phyloP scores from a whole-genome alignment of 2,329 filamentous ascomycete genomes.

The Capronia coronata region DNA sequence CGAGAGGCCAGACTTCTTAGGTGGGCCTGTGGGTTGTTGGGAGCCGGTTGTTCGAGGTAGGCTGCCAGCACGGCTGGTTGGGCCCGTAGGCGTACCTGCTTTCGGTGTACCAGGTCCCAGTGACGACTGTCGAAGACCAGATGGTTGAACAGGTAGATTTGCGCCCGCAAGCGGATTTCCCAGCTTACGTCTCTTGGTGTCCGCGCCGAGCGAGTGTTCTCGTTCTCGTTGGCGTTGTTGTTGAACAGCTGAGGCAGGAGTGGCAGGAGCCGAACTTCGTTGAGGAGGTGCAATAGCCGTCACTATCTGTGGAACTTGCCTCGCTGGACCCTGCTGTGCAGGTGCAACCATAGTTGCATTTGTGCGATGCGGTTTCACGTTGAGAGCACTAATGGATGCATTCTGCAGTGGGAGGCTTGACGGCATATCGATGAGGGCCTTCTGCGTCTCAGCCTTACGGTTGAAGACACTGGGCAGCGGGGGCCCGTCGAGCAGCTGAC shows the following conservation, averaged over 20 bases:
- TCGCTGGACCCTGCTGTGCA: conserved; percentile 31
- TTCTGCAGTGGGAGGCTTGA: conserved; percentile 48
- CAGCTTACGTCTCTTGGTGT: conserved; percentile 55
- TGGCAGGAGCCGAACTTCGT: conserved; percentile 42
- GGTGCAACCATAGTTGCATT: conserved; percentile 40
- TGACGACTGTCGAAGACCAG: conserved; percentile 54
- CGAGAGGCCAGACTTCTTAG: conserved; percentile 50
- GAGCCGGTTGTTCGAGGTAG: conserved; percentile 41
- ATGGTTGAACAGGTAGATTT: conserved; percentile 48
- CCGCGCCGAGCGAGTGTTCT: conserved; percentile 51
- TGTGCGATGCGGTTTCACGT: conserved; percentile 47
- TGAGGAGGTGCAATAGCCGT: conserved; percentile 18
- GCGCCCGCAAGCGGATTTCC: conserved; percentile 34
- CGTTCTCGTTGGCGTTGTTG: conserved; percentile 42
- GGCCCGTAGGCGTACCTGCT: conserved; percentile 46
- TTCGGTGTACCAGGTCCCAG: conserved; percentile 60
- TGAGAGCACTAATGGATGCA: conserved; percentile 51
- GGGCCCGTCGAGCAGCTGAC: conserved; percentile 53
- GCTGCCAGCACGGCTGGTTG: conserved; percentile 51
- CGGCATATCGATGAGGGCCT: conserved; percentile 46
- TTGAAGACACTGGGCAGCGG: conserved; percentile 55
- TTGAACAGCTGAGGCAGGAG: conserved; percentile 35
- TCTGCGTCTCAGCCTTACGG: conserved; percentile 42
- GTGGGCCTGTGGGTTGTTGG: conserved; percentile 37
- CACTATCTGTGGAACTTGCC: conserved; percentile 29